These are phyloP conservation scores for Ehretia macrophylla DNA, from an alignment of 257 asterid species.

Conservation along the genomic window DNA sequence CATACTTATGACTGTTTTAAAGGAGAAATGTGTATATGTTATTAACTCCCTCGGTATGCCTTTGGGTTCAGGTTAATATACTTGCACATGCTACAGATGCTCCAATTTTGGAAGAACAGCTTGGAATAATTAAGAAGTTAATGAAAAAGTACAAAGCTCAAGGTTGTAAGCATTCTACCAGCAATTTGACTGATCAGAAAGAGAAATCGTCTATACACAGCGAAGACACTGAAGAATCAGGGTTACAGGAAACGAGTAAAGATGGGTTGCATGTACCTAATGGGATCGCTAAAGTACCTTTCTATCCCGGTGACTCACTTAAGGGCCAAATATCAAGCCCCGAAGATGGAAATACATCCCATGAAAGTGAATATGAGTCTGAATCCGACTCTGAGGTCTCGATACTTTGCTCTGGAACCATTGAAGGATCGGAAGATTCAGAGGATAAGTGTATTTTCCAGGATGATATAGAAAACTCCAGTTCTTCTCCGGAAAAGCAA, in stretches of 20 bases:
- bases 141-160: conserved; percentile 33
- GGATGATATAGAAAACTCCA: conserved; percentile 50
- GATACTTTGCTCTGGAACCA: conserved; percentile 60
- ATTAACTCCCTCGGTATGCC: conserved; percentile 21
- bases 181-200: conserved; percentile 57
- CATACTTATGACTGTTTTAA: no score
- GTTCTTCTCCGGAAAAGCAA: conserved; percentile 29
- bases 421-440: conserved; percentile 62
- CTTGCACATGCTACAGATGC: conserved; percentile 83
- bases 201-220: conserved; percentile 71
- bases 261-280: conserved; percentile 40
- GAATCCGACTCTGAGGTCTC: conserved; percentile 64
- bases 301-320: conserved; percentile 36
- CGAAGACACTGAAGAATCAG: conserved; percentile 71
- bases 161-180: conserved; percentile 7
- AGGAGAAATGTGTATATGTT: not conserved
- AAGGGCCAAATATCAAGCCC: conserved; percentile 28
- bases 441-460: conserved; percentile 43
- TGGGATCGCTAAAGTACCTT: conserved; percentile 52
- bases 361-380: conserved; percentile 42
- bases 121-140: conserved; percentile 47
- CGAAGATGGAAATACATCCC: conserved; percentile 44
- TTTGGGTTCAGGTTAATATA: conserved; percentile 76
- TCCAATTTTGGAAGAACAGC: conserved; percentile 65
- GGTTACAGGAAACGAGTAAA: conserved; percentile 50